Conservation (phyloP, 2,329 filamentous ascomycete genomes). For the Hymenoscyphus scutula region DNA sequence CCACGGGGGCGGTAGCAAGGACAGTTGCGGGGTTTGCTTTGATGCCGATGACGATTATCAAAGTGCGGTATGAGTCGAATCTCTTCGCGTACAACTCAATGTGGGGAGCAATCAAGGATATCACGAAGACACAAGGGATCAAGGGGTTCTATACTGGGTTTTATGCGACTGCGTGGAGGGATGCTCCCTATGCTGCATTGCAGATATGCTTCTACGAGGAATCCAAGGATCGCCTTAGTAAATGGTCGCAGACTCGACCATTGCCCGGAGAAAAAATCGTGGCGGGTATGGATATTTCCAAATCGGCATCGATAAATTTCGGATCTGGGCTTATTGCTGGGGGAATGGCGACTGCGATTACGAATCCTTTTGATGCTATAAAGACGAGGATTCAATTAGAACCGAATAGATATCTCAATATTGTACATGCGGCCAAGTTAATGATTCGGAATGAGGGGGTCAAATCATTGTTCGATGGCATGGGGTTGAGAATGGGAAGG, state of each 20-base stretch:
- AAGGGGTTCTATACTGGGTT: slow-evolving; percentile 91
- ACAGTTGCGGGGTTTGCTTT: slow-evolving; percentile 85
- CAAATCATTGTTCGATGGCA: slow-evolving; percentile 77
- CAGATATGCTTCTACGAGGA: slow-evolving; percentile 95
- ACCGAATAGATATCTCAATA: slow-evolving; percentile 78
- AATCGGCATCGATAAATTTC: slow-evolving; percentile 76
- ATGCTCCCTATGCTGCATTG: slow-evolving; percentile 93
- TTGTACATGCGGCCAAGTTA: slow-evolving; percentile 69
- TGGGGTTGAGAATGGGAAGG: slow-evolving; percentile 81
- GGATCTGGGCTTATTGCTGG: slow-evolving; percentile 77
- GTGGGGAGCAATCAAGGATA: slow-evolving; percentile 68
- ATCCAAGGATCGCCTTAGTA: slow-evolving; percentile 61
- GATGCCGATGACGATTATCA: slow-evolving; percentile 95
- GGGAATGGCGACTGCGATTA: slow-evolving; percentile 78
- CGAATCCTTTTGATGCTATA: slow-evolving; percentile 94
- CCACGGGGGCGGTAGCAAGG: slow-evolving; percentile 79
- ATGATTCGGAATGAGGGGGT: slow-evolving; percentile 83
- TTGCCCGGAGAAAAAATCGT: slow-evolving; percentile 23
- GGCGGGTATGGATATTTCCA: slow-evolving; percentile 32
- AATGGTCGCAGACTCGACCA: slow-evolving; percentile 28
- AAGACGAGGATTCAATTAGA: slow-evolving; percentile 94
- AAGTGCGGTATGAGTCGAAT: slow-evolving; percentile 90
- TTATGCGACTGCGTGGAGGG: slow-evolving; percentile 86
- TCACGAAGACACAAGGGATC: slow-evolving; percentile 68
- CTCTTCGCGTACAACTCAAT: slow-evolving; percentile 82